These are phyloP conservation scores for Penicillium sp. DNA, from an alignment of 2,329 filamentous ascomycete species.

Conservation along the genomic window DNA sequence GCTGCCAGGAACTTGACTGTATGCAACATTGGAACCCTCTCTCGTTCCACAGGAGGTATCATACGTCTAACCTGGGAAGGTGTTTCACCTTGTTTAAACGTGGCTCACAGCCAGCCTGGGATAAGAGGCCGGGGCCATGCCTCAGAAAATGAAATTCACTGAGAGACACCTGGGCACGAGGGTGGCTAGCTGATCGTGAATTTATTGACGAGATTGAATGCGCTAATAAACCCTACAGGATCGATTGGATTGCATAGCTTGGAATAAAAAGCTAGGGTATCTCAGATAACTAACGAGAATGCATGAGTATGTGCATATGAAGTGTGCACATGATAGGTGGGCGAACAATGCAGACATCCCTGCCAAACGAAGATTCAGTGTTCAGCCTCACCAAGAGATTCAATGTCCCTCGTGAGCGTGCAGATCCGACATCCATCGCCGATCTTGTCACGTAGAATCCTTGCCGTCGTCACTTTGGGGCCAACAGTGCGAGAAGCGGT, in stretches of 20 bases:
- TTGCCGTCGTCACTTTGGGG: slow-evolving; percentile 83
- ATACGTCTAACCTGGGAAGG: no score
- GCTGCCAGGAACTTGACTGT: not conserved
- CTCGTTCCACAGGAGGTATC: no score
- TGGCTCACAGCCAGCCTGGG: no score
- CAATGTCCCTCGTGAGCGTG: slow-evolving; percentile 37
- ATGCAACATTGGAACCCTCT: no score
- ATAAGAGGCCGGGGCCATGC: no score
- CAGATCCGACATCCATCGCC: slow-evolving; percentile 47
- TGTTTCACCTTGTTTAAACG: no score
- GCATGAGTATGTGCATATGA: slow-evolving; percentile 8
- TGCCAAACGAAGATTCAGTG: slow-evolving; percentile 7
- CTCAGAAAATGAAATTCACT: no score
- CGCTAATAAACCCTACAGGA: not conserved
- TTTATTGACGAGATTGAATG: not conserved
- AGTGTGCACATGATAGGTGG: slow-evolving; percentile 5
- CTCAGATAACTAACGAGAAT: slow-evolving; percentile 11
- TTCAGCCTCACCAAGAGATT: slow-evolving; percentile 30
- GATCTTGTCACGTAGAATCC: slow-evolving; percentile 72
- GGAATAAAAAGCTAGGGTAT: slow-evolving; percentile 10
- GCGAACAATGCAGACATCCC: not conserved
- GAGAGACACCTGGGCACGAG: no score
- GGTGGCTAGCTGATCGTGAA: not conserved
- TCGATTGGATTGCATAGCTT: slow-evolving; percentile 4
- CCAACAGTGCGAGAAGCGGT: slow-evolving; percentile 64